Evolutionary conservation across 805 yeast species (phyloP).

Genomic region (Kodamaea hsintzibuensis): DNA sequence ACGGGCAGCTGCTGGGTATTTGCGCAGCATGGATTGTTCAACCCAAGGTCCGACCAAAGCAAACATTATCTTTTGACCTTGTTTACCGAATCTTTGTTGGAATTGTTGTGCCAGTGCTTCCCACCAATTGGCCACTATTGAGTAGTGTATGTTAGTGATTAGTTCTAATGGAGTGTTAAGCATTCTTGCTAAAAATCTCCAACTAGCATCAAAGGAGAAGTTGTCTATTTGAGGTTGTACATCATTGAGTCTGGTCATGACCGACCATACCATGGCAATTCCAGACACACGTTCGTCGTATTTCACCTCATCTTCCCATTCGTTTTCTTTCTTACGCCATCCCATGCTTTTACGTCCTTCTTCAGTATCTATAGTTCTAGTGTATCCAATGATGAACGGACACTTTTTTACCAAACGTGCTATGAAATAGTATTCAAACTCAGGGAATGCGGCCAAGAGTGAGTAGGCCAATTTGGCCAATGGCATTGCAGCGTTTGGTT

Average conservation of each 20-base stretch:
- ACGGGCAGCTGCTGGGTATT: slow-evolving; percentile 77
- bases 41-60: slow-evolving; percentile 56
- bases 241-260: slow-evolving; percentile 53
- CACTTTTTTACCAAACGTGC: slow-evolving; percentile 92
- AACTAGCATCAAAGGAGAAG: slow-evolving; percentile 42
- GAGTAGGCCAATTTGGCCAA: slow-evolving; percentile 64
- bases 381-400: slow-evolving; percentile 82
- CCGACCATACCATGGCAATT: slow-evolving; percentile 77
- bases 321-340: slow-evolving; percentile 57
- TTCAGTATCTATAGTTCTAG: slow-evolving; percentile 74
- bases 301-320: slow-evolving; percentile 62
- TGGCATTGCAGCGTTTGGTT: slow-evolving; percentile 77
- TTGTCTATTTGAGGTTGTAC: slow-evolving; percentile 20
- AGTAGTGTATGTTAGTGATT: slow-evolving; percentile 68
- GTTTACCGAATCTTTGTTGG: slow-evolving; percentile 59
- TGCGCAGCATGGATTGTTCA: slow-evolving; percentile 46
- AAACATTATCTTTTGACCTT: slow-evolving; percentile 62
- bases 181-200: slow-evolving; percentile 75
- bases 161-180: slow-evolving; percentile 55
- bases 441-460: slow-evolving; percentile 50
- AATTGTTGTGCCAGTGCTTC: slow-evolving; percentile 72
- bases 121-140: slow-evolving; percentile 86
- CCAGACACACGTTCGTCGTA: slow-evolving; percentile 90
- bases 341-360: slow-evolving; percentile 87
- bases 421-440: slow-evolving; percentile 54